Base-by-base conservation (phyloP, 176 grass and related monocot species). In the Luzula sylvatica region DNA sequence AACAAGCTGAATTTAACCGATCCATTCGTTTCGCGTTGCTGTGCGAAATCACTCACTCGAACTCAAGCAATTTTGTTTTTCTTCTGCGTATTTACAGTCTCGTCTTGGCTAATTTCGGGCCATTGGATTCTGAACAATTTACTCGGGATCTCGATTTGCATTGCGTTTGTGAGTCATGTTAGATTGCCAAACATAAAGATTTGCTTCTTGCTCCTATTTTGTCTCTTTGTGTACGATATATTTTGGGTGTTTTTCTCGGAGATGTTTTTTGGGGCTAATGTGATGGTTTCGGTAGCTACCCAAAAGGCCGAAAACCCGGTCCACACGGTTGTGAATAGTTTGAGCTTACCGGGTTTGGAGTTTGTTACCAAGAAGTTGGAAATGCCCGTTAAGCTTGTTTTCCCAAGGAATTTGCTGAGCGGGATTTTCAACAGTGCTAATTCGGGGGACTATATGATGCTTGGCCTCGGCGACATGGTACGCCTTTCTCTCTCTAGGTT, bases 181-280 rank as follows among this genome's bases (percentile, higher is more conserved):
- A 72, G 92, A 46, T 68, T 98, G 11, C 92, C 92, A 28, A 98
- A 98, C 77, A 87, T 98, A 61, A 90, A 98, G 68, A 83, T 98
- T n/a, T 98, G 81, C 20, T 65, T 81, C 0, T 46, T 90, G 59
- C 81, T 98, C 55, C 81, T 98, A 1, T 74, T 77, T 0, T 98
- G 92, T 64, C 69, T 98, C 55, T 98, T 98, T 53, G 59, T 90
- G 22, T 98, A 98, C 3, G 85, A 98, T 61, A 82, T 98, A 55
- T 98, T 98, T 56, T 90, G 92, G 92, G 92, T 90, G 22, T 98
- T 98, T 72, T 98, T 98, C 71, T 98, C 92, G 0, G 92, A 98
- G 68, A 86, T 60, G 46, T 87, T 98, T 25, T 98, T 98, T 12
- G 92, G 85, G 64, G 85, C 92, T 53, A 98, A 98, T 77, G 92